These are phyloP conservation scores for Chrysanthemum makinoi DNA, from an alignment of 129 eudicot genomes.

Conservation along the genomic window DNA sequence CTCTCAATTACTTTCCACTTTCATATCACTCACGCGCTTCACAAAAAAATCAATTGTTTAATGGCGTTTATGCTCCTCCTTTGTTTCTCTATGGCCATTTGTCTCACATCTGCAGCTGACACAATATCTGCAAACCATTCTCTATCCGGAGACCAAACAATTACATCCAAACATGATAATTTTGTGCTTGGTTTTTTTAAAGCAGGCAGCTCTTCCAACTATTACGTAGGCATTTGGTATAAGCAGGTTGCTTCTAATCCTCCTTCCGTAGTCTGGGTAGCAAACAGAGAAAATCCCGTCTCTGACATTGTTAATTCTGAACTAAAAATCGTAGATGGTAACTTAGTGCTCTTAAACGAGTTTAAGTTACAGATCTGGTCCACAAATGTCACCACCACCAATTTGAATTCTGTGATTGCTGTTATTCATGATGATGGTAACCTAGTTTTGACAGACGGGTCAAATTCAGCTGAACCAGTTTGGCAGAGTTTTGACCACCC, in stretches of 20 bases:
- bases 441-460: constrained; percentile 37
- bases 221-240: constrained; percentile 47
- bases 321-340: constrained; percentile 48
- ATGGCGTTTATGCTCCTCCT: constrained; percentile 7
- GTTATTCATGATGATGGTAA: constrained; percentile 51
- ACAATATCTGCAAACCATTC: constrained; percentile 35
- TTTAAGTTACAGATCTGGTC: constrained; percentile 53
- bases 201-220: constrained; percentile 42
- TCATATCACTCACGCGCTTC: too few species aligned
- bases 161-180: constrained; percentile 34
- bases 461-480: constrained; percentile 18
- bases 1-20: too few species aligned
- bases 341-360: constrained; percentile 51
- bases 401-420: constrained; percentile 25
- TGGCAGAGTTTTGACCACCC: constrained; percentile 69
- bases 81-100: constrained; percentile 18
- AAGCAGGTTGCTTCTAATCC: constrained; percentile 14
- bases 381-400: constrained; percentile 33
- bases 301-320: constrained; percentile 35
- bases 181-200: constrained; percentile 46
- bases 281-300: constrained; percentile 57
- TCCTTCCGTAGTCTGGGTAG: constrained; percentile 60
- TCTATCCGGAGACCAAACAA: constrained; percentile 39
- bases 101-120: constrained; percentile 37
- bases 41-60: constrained; percentile 31